Conservation (phyloP, 2,329 filamentous ascomycete species). For the Arthrinium phaeospermum region DNA sequence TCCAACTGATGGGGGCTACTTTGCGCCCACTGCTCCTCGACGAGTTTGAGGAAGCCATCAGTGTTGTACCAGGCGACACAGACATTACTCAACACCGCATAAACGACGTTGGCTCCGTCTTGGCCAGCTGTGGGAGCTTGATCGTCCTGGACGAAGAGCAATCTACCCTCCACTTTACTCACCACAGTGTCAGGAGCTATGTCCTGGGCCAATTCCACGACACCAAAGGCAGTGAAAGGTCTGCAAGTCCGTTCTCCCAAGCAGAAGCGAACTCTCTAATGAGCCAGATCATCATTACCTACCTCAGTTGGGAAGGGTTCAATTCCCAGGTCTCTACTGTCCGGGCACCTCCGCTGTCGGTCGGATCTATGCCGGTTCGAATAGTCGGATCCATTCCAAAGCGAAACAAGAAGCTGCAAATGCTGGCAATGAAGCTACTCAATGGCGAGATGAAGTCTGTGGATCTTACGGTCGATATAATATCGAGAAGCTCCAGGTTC, state of each 20-base stretch:
- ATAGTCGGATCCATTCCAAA: not conserved
- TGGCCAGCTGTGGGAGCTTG: slow-evolving; percentile 42
- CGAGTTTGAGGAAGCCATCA: slow-evolving; percentile 46
- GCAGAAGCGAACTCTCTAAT: not conserved
- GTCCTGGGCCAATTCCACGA: slow-evolving; percentile 27
- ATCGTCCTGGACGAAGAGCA: slow-evolving; percentile 43
- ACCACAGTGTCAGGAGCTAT: slow-evolving; percentile 44
- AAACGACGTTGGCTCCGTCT: slow-evolving; percentile 33
- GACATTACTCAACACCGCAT: slow-evolving; percentile 27
- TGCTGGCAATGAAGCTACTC: not conserved
- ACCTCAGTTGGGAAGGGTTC: not conserved
- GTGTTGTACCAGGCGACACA: slow-evolving; percentile 40
- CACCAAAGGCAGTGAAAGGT: not conserved
- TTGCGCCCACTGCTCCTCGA: slow-evolving; percentile 37
- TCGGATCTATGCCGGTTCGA: not conserved
- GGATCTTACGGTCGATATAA: not conserved
- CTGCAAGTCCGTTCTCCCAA: not conserved
- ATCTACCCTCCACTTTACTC: slow-evolving; percentile 37
- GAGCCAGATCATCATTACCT: not conserved
- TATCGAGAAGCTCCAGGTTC: too few species aligned
- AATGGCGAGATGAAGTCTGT: not conserved
- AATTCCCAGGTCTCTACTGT: not conserved
- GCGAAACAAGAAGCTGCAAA: not conserved
- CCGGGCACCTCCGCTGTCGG: not conserved
- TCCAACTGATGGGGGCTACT: slow-evolving; percentile 41